Evolutionary conservation across 306 rosid genomes (phyloP).

Genomic region (Ormosia emarginata): DNA sequence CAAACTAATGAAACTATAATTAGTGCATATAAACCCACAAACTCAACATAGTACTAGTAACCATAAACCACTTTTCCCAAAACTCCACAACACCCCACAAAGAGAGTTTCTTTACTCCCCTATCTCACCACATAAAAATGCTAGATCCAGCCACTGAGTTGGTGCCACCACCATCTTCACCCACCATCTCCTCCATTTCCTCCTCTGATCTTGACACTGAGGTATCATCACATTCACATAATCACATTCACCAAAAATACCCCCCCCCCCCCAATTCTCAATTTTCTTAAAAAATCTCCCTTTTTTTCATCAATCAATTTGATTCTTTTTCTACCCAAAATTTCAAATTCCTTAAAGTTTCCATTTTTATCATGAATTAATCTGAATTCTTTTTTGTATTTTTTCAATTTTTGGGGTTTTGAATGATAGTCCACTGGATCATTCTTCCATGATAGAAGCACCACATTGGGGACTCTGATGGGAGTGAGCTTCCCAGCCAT

Average conservation of each 20-base stretch:
- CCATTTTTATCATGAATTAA: neutral
- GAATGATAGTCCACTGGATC: conserved; percentile 84
- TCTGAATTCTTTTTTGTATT: neutral
- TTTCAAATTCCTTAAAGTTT: neutral
- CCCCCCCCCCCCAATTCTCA: neutral
- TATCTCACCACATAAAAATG: conserved; percentile 41
- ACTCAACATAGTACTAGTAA: neutral
- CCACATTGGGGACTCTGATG: conserved; percentile 90
- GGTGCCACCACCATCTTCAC: conserved; percentile 85
- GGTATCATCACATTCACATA: conserved; percentile 20
- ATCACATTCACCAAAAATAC: neutral
- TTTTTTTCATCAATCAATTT: neutral
- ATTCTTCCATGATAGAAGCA: conserved; percentile 94
- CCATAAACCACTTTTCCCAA: neutral
- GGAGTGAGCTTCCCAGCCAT: conserved; percentile 91
- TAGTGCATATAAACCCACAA: conserved; percentile 11
- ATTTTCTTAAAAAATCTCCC: neutral
- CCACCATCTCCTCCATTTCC: conserved; percentile 82
- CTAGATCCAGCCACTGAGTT: conserved; percentile 73
- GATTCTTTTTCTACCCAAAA: neutral
- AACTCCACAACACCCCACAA: neutral
- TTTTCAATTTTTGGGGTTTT: neutral
- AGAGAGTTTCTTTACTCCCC: neutral
- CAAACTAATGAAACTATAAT: neutral
- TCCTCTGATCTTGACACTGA: conserved; percentile 99